These are phyloP conservation scores for Pharnaceum exiguum DNA, from an alignment of 148 eudicot species.

Conservation along the genomic window DNA sequence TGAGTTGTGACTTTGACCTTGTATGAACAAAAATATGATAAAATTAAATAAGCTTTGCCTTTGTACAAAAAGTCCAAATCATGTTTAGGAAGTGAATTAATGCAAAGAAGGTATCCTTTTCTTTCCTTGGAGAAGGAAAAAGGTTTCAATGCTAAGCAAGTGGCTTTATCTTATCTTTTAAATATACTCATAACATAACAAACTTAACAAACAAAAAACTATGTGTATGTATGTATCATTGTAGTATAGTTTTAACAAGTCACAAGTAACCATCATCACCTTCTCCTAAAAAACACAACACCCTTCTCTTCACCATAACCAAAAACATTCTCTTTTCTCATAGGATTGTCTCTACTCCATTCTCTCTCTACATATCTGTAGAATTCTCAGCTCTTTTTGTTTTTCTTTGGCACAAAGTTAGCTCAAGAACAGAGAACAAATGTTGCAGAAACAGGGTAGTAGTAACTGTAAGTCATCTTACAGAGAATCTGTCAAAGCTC, in stretches of 20 bases:
- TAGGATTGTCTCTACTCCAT: background rate
- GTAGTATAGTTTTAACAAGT: conserved; percentile 7
- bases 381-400: too few species aligned
- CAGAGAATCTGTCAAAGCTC: conserved; percentile 69
- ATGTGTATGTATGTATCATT: too few species aligned
- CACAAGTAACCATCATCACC: background rate
- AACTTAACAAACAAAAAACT: background rate
- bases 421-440: conserved; percentile 17
- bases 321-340: conserved; percentile 14
- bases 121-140: conserved; percentile 37
- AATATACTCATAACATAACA: too few species aligned
- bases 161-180: conserved; percentile 14
- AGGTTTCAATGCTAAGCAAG: conserved; percentile 46
- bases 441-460: conserved; percentile 60
- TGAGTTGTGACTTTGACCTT: background rate
- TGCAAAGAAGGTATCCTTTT: conserved; percentile 43
- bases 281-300: conserved; percentile 1
- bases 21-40: too few species aligned
- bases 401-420: background rate
- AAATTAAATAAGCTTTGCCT: too few species aligned
- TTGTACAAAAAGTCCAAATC: background rate
- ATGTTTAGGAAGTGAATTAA: background rate
- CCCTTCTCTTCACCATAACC: conserved; percentile 3
- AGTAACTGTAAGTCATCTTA: conserved; percentile 49
- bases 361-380: background rate